Evolutionary conservation across 1,284 basidiomycete species (phyloP).

Genomic region (Cryptococcus amylolentus): DNA sequence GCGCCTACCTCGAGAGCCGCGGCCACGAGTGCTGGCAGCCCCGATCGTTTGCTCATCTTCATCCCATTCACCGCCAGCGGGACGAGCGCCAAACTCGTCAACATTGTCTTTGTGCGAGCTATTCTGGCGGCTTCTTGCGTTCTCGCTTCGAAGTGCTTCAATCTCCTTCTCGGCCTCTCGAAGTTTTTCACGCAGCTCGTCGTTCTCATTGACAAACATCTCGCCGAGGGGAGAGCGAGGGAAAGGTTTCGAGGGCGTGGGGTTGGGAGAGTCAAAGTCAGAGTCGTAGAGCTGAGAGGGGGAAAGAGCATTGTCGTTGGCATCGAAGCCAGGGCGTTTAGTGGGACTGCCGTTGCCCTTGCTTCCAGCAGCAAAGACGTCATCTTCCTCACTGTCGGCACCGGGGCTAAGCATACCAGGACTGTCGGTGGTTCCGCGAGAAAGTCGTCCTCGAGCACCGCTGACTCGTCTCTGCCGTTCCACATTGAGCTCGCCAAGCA

Average conservation of each 20-base stretch:
- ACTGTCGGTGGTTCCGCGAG: constrained; percentile 45
- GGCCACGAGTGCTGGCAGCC: constrained; percentile 22
- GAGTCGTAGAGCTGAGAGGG: constrained; percentile 46
- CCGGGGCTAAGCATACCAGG: constrained; percentile 47
- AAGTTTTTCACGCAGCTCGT: constrained; percentile 44
- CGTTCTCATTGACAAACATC: constrained; percentile 46
- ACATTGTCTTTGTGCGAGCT: constrained; percentile 11
- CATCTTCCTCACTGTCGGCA: constrained; percentile 62
- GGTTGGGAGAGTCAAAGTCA: constrained; percentile 61
- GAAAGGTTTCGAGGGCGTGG: constrained; percentile 63
- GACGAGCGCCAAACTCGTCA: constrained; percentile 36
- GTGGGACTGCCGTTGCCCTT: constrained; percentile 59
- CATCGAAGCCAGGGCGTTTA: constrained; percentile 59
- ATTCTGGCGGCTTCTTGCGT: constrained; percentile 7
- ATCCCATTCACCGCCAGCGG: constrained; percentile 25
- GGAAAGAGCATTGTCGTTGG: constrained; percentile 54
- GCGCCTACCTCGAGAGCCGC: constrained; percentile 39
- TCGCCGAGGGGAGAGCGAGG: constrained; percentile 43
- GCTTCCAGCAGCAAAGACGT: constrained; percentile 57
- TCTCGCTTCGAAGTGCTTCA: constrained; percentile 31
- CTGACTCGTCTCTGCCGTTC: constrained; percentile 55
- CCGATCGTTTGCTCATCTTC: constrained; percentile 24
- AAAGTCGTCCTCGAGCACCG: constrained; percentile 31
- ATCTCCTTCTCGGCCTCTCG: constrained; percentile 42
- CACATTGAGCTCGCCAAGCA: constrained; percentile 73